Evolutionary conservation across 1,284 basidiomycete genomes (phyloP), one percentile per base, ranked within the genome.

Genomic region (Anthracocystis panici-leucophaei): DNA sequence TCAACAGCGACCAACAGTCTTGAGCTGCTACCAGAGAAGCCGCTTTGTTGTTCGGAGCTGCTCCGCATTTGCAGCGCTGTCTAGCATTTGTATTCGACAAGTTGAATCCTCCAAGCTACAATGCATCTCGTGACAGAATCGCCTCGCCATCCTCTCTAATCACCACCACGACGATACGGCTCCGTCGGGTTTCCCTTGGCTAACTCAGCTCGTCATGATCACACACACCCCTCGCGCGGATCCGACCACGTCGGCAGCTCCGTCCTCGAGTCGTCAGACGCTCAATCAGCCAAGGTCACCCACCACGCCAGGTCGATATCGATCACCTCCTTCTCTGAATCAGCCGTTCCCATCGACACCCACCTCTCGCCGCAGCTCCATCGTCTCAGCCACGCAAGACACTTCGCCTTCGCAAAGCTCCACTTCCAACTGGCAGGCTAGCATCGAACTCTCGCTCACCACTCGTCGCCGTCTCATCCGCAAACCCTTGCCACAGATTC

Each of bases 401-500:
- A 58, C 46, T 16, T 53, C 65, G 18, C 40, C 53, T 38, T 46
- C 57, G 14, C 54, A 57, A 3, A 52, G 62, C 51, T 60, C 68
- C 16, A 45, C 61, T 42, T 77, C 75, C 44, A 72, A 77, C 41
- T 77, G 75, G 75, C 65, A 73, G 40, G 65, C 70, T 3, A 73
- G 75, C 65, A 63, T 77, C 62, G 74, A 79, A 31, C 68, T 79
- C 38, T 77, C 73, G 21, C 62, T 79, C 11, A 73, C 77, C n/a
- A 81, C 79, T 2, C 71, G 73, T 6, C 65, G 77, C 16, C 68
- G 79, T 21, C 76, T 81, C 59, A 80, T 81, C 40, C 75, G 79
- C 55, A 81, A 81, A 54, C 78, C 79, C 3, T 59, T 81, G n/a
- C 79, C 79, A 2, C 63, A 71, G 35, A 40, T 79, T 12, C 79